These are phyloP conservation scores for Wickerhamiella domercqiae DNA, from an alignment of 805 yeast species.

Conservation along the genomic window DNA sequence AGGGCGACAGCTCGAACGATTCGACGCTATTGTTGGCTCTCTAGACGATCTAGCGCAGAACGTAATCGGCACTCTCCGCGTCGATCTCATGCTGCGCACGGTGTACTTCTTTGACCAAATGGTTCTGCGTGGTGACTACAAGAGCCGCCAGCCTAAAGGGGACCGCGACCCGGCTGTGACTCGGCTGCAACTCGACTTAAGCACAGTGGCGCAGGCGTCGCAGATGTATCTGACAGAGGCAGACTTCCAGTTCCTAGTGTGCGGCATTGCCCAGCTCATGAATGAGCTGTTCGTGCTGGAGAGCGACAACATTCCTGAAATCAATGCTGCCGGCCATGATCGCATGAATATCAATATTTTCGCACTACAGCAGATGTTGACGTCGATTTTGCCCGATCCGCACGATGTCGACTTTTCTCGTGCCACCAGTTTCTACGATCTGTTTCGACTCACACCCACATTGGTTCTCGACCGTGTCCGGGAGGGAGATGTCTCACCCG, in stretches of 20 bases:
- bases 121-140: constrained; percentile 35
- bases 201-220: constrained; percentile 31
- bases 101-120: constrained; percentile 38
- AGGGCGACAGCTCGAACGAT: constrained; percentile 18
- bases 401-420: constrained; percentile 38
- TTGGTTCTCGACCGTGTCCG: constrained; percentile 15
- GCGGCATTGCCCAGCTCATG: constrained; percentile 38
- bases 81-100: constrained; percentile 40
- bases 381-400: constrained; percentile 39
- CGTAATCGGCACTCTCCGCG: constrained; percentile 33
- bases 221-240: constrained; percentile 20
- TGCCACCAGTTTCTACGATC: constrained; percentile 41
- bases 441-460: constrained; percentile 15
- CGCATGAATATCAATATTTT: constrained; percentile 45
- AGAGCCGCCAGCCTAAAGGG: constrained; percentile 31
- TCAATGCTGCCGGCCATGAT: constrained; percentile 45
- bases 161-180: constrained; percentile 45
- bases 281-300: constrained; percentile 39
- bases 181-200: constrained; percentile 34
- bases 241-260: constrained; percentile 25
- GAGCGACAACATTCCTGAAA: constrained; percentile 33
- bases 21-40: constrained; percentile 17
- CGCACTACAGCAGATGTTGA: constrained; percentile 53
- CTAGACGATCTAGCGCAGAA: constrained; percentile 18
- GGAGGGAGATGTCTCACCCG: constrained; percentile 12